Evolutionary conservation across 208 protist genomes (phyloP).

Genomic region (Entamoeba histolytica): DNA sequence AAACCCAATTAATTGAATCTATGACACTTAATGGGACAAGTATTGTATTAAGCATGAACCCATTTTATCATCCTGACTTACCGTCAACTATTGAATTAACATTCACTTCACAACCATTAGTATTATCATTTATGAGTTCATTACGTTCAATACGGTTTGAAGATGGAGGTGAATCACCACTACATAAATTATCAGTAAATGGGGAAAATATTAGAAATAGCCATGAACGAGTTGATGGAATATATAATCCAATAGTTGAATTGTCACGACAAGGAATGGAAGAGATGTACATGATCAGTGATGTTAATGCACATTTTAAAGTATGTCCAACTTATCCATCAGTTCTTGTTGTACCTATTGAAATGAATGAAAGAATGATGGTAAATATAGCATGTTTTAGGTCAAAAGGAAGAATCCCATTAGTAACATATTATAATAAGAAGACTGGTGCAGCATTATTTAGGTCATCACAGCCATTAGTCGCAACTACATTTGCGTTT

Average conservation of each 20-base stretch:
- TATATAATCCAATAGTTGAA: neutral
- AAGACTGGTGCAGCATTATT: neutral
- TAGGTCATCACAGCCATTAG: neutral
- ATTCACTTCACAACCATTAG: neutral
- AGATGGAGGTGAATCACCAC: neutral
- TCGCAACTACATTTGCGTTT: neutral
- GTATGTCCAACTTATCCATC: slow-evolving; percentile 3
- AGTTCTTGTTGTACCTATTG: neutral
- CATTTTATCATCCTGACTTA: neutral
- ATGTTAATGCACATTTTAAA: slow-evolving; percentile 34
- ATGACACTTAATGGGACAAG: neutral
- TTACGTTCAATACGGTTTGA: neutral
- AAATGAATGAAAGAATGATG: neutral
- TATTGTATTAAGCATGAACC: neutral
- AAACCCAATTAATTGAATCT: neutral
- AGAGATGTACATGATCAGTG: neutral
- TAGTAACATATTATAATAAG: neutral
- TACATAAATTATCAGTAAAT: neutral
- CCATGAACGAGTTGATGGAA: neutral
- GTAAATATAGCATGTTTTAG: neutral
- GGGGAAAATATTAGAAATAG: neutral
- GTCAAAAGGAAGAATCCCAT: neutral
- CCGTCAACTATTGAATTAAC: neutral
- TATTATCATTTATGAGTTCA: neutral
- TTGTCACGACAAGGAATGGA: neutral